Conservation (phyloP, 805 yeast genomes). For the Saccharomycopsis sp. region DNA sequence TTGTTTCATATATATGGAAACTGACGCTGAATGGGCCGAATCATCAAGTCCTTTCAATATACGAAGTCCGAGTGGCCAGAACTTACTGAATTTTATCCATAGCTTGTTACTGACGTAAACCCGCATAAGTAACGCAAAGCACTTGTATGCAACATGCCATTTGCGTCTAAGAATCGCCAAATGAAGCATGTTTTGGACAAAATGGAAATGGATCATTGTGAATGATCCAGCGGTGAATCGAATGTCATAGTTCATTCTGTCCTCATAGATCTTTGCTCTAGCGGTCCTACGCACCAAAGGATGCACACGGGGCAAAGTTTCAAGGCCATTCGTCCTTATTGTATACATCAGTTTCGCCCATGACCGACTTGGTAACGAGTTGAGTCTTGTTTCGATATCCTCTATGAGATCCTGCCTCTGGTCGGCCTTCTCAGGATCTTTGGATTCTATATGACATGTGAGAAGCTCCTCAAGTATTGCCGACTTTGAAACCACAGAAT, state of each 20-base stretch:
- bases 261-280: neutral
- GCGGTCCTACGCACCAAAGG: neutral
- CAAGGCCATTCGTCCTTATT: neutral
- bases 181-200: conserved; percentile 11
- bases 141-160: conserved; percentile 14
- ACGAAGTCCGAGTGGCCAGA: conserved; percentile 17
- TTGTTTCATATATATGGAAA: neutral
- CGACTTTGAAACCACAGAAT: neutral
- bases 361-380: too few species aligned
- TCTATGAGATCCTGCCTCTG: neutral
- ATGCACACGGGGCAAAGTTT: neutral
- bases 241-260: neutral
- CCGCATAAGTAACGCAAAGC: conserved; percentile 9
- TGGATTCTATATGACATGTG: neutral
- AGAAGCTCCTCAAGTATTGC: neutral
- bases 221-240: neutral
- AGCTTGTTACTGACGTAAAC: conserved; percentile 2
- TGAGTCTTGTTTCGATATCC: neutral
- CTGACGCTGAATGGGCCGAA: neutral
- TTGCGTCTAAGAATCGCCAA: conserved; percentile 4
- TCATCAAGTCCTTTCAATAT: conserved; percentile 15
- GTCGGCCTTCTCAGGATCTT: neutral
- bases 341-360: neutral
- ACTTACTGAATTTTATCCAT: conserved; percentile 1
- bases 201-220: conserved; percentile 5